Conservation (phyloP, 768 basidiomycete species). For the Rhodotorula babjevae region DNA sequence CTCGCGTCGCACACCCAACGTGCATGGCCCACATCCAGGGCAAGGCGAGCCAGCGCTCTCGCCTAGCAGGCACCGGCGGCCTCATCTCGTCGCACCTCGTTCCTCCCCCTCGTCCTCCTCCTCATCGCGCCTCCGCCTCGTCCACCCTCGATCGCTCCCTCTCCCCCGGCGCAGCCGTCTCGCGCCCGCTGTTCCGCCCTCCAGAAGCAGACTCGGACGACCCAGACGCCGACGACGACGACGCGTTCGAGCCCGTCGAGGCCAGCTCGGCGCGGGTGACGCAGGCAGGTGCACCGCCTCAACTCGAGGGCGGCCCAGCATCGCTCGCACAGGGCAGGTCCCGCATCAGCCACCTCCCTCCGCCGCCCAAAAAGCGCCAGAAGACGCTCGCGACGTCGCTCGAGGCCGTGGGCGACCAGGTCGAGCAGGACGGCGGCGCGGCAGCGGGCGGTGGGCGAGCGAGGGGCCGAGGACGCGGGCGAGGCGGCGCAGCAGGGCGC, state of each 20-base stretch:
- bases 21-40: slow-evolving; percentile 43
- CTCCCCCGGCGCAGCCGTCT: background rate
- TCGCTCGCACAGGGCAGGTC: background rate
- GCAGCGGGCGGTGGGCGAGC: background rate
- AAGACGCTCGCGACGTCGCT: background rate
- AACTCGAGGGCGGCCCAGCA: background rate
- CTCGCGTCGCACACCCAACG: too few species aligned
- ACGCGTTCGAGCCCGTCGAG: background rate
- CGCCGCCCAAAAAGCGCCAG: slow-evolving; percentile 30
- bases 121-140: background rate
- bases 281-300: background rate
- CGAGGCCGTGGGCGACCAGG: background rate
- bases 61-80: slow-evolving; percentile 14
- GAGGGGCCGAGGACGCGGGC: slow-evolving; percentile 34
- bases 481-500: slow-evolving; percentile 11
- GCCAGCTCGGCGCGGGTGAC: background rate
- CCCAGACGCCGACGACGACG: background rate
- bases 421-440: slow-evolving; percentile 48
- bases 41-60: background rate
- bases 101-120: background rate
- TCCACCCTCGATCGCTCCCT: background rate
- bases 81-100: background rate
- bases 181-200: slow-evolving; percentile 6
- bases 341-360: slow-evolving; percentile 9
- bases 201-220: slow-evolving; percentile 4